These are phyloP conservation scores for Xanthoceras sorbifolium DNA, from an alignment of 345 rosid species.

Conservation along the genomic window DNA sequence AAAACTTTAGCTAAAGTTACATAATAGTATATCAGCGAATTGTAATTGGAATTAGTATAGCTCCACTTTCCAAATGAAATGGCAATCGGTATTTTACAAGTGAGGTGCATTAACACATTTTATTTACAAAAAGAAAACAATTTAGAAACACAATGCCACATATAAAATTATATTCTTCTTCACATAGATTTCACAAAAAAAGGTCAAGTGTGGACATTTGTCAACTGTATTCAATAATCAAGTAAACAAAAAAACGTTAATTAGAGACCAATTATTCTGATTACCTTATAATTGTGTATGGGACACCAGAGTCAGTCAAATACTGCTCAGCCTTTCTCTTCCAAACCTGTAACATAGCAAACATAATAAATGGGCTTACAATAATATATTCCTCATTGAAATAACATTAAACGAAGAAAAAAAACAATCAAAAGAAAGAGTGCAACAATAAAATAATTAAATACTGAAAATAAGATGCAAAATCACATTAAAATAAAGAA, in stretches of 20 bases:
- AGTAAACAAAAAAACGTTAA: neutral
- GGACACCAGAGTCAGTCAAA: conserved; percentile 87
- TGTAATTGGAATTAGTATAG: neutral
- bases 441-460: neutral
- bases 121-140: too few relatives aligned
- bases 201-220: neutral
- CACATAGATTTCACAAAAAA: neutral
- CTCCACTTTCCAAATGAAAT: neutral
- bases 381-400: neutral
- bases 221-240: neutral
- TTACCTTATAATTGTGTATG: conserved; percentile 94
- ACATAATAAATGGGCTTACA: neutral
- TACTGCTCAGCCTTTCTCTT: conserved; percentile 98
- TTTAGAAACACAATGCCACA: neutral
- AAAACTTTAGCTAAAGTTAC: neutral
- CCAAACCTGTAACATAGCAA: conserved; percentile 62
- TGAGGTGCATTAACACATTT: too few relatives aligned
- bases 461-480: conserved; percentile 1
- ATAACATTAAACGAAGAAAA: conserved; percentile 10
- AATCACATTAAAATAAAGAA: neutral
- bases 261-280: neutral
- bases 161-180: neutral
- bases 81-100: neutral
- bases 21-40: neutral
- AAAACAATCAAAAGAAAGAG: neutral